Evolutionary conservation across 305 asterid species (phyloP).

Genomic region (Rubia occidens): DNA sequence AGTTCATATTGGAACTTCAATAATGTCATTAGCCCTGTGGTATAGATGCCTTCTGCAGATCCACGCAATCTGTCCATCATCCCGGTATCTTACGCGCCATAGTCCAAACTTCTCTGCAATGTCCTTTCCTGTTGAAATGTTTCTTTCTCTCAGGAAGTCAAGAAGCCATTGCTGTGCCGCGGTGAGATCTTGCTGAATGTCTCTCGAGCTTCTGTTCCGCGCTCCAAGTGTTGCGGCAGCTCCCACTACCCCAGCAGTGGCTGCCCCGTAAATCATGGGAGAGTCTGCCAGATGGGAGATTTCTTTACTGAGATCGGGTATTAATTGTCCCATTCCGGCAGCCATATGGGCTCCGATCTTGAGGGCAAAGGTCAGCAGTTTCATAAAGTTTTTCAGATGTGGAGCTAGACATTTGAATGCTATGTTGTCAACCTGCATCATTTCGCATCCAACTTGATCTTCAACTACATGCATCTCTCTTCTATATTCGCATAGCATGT

Average conservation of each 20-base stretch:
- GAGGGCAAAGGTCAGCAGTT: slow-evolving; percentile 69
- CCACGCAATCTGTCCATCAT: slow-evolving; percentile 81
- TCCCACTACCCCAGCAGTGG: slow-evolving; percentile 60
- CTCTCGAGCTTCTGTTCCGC: slow-evolving; percentile 38
- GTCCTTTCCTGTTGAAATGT: slow-evolving; percentile 66
- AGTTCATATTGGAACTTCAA: slow-evolving; percentile 54
- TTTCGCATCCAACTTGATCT: slow-evolving; percentile 75
- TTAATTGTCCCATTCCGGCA: slow-evolving; percentile 85
- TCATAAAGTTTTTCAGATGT: slow-evolving; percentile 64
- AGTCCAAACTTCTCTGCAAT: slow-evolving; percentile 80
- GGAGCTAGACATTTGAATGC: slow-evolving; percentile 67
- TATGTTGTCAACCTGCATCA: slow-evolving; percentile 71
- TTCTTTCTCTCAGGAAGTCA: slow-evolving; percentile 58
- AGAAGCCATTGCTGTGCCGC: slow-evolving; percentile 80
- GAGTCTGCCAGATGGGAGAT: slow-evolving; percentile 58
- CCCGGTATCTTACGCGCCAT: slow-evolving; percentile 68
- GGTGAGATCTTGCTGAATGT: slow-evolving; percentile 44
- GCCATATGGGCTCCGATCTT: slow-evolving; percentile 91
- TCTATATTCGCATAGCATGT: slow-evolving; percentile 68
- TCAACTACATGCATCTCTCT: slow-evolving; percentile 83
- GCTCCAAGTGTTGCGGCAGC: slow-evolving; percentile 53
- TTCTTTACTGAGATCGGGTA: slow-evolving; percentile 83
- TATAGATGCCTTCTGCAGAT: slow-evolving; percentile 70
- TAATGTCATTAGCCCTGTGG: slow-evolving; percentile 46
- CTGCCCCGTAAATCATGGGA: slow-evolving; percentile 57